Conservation (phyloP, 83 land plant genomes). For the Picea abies region DNA sequence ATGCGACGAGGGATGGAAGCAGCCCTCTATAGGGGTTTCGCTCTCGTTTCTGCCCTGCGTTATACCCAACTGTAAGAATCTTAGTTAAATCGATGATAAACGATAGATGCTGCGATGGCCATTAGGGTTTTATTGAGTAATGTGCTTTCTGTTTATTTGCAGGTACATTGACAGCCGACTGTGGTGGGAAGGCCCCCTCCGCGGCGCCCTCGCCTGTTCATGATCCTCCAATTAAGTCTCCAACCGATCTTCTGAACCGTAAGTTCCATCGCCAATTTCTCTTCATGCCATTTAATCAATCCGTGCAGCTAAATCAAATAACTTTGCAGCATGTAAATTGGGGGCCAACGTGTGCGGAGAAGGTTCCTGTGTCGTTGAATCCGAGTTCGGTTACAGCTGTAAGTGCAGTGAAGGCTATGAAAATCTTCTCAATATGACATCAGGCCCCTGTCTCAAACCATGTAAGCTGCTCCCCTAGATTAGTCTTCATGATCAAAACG, state of each 20-base stretch:
- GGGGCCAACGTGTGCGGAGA: background rate
- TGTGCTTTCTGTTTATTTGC: background rate
- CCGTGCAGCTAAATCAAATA: background rate
- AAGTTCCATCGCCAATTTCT: background rate
- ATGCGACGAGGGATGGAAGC: background rate
- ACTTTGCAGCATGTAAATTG: background rate
- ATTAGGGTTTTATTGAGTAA: too few species aligned
- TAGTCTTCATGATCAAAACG: too few species aligned
- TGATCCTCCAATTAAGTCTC: background rate
- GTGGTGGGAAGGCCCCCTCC: background rate
- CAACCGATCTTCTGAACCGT: background rate
- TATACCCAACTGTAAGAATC: constrained; percentile 1
- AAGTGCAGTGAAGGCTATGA: background rate
- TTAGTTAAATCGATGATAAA: too few species aligned
- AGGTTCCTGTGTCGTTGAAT: background rate
- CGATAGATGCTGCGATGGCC: too few species aligned
- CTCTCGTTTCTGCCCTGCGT: background rate
- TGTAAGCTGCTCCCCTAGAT: background rate
- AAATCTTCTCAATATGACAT: constrained; percentile 1
- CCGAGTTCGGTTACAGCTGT: background rate
- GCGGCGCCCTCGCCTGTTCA: background rate
- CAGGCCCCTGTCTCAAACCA: background rate
- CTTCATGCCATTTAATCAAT: background rate
- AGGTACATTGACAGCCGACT: background rate
- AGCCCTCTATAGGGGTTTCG: background rate